These are phyloP conservation scores for Mycena citricolor DNA, from an alignment of 1,284 basidiomycete genomes.

Conservation along the genomic window DNA sequence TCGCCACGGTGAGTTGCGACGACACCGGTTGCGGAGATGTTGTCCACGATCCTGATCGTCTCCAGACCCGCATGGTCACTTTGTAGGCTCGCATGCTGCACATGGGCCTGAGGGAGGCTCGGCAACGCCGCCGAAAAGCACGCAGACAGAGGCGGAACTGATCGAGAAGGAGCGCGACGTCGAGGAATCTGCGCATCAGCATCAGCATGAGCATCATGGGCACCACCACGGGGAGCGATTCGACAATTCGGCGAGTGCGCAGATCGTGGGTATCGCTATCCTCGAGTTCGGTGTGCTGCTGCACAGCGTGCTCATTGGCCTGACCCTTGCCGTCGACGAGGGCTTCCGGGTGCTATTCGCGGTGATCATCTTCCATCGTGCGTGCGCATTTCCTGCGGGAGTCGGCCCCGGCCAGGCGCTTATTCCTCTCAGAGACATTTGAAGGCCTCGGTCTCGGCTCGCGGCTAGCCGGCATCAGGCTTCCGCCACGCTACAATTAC, in stretches of 20 bases:
- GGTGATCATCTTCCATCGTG: constrained; percentile 90
- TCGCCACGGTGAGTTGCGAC: constrained; percentile 46
- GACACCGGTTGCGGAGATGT: constrained; percentile 5
- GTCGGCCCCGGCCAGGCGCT: background rate
- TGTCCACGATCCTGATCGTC: constrained; percentile 8
- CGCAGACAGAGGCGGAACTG: background rate
- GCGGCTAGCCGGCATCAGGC: constrained; percentile 71
- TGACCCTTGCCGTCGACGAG: constrained; percentile 87
- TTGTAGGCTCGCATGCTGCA: constrained; percentile 60
- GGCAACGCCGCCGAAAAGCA: constrained; percentile 6
- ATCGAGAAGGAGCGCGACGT: constrained; percentile 4
- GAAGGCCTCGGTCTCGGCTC: constrained; percentile 92
- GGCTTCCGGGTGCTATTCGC: constrained; percentile 85
- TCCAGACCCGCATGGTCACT: constrained; percentile 68
- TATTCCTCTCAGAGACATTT: constrained; percentile 67
- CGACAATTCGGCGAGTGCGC: constrained; percentile 56
- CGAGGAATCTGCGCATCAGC: no score
- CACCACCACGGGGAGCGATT: constrained; percentile 18
- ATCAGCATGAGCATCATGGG: constrained; percentile 29
- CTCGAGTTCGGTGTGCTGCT: constrained; percentile 92
- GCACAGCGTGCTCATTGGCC: constrained; percentile 87
- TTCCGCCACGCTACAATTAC: constrained; percentile 60
- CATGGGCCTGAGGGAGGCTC: constrained; percentile 58
- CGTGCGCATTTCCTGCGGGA: constrained; percentile 25
- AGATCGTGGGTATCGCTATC: constrained; percentile 84